Evolutionary conservation across 495 filamentous ascomycete species (phyloP).

Genomic region (Jackrogersella minutella): DNA sequence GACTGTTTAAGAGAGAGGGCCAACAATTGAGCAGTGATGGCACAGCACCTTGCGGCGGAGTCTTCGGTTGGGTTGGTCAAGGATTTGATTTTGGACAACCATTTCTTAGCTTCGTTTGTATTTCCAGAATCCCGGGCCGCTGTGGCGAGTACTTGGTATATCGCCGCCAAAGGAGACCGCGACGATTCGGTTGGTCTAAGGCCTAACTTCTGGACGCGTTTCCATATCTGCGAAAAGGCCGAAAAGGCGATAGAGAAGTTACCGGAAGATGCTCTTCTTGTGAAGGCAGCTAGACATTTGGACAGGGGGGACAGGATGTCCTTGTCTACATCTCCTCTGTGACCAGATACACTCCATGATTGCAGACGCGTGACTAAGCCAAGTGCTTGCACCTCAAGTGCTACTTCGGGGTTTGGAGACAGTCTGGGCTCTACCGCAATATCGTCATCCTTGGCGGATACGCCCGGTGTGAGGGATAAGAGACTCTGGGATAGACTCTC

Average conservation of each 20-base stretch:
- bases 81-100: conserved; percentile 53
- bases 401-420: conserved; percentile 64
- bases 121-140: conserved; percentile 56
- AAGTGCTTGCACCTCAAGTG: conserved; percentile 70
- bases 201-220: conserved; percentile 40
- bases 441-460: conserved; percentile 61
- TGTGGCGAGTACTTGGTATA: conserved; percentile 52
- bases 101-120: conserved; percentile 56
- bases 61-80: conserved; percentile 46
- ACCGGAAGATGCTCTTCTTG: conserved; percentile 59
- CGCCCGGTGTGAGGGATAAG: conserved; percentile 67
- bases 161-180: conserved; percentile 45
- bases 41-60: conserved; percentile 54
- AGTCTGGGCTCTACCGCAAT: conserved; percentile 57
- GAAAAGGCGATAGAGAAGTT: conserved; percentile 36
- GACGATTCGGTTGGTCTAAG: conserved; percentile 38
- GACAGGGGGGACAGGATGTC: conserved; percentile 75
- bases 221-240: conserved; percentile 39
- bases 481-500: conserved; percentile 73
- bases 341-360: conserved; percentile 78
- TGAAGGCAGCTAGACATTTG: conserved; percentile 69
- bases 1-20: conserved; percentile 53
- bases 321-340: conserved; percentile 70
- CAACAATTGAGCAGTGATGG: conserved; percentile 54
- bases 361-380: conserved; percentile 70